A percentile compares a stretch with the other conserved stretches of the same genome.
phyloP scores from a whole-genome alignment of 129 eudicot genomes.

The Flaveria brownii region DNA sequence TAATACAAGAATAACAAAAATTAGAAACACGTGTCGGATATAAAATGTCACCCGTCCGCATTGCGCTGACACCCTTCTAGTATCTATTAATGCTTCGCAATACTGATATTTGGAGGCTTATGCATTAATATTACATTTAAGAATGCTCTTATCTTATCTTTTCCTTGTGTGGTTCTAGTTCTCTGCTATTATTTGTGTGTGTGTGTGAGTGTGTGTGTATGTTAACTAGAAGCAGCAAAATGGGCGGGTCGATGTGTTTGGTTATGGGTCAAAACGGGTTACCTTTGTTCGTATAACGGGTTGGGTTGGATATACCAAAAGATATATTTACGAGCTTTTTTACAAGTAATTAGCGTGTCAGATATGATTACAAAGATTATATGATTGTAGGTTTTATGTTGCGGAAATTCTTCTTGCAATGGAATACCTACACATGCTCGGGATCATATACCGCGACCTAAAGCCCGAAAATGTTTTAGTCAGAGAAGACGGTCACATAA shows the following conservation, averaged over 20 bases:
- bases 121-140: too few species aligned
- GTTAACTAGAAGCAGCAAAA: background rate
- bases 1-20: too few species aligned
- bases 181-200: background rate
- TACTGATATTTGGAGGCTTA: too few species aligned
- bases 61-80: too few species aligned
- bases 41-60: too few species aligned
- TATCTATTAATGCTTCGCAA: too few species aligned
- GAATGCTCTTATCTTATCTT: too few species aligned
- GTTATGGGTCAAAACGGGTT: background rate
- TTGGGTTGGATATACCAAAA: background rate
- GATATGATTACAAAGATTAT: background rate
- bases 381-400: conserved; percentile 68
- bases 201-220: background rate
- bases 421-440: conserved; percentile 98
- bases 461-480: conserved; percentile 94
- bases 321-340: background rate
- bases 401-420: conserved; percentile 88
- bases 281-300: background rate
- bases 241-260: background rate
- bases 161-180: background rate
- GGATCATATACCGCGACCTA: conserved; percentile 83
- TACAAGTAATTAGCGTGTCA: background rate
- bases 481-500: conserved; percentile 92
- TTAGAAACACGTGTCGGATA: too few species aligned